Evolutionary conservation across 2,329 filamentous ascomycete genomes (phyloP), one percentile per base, ranked within the genome.

Genomic region (Talaromyces sp.): DNA sequence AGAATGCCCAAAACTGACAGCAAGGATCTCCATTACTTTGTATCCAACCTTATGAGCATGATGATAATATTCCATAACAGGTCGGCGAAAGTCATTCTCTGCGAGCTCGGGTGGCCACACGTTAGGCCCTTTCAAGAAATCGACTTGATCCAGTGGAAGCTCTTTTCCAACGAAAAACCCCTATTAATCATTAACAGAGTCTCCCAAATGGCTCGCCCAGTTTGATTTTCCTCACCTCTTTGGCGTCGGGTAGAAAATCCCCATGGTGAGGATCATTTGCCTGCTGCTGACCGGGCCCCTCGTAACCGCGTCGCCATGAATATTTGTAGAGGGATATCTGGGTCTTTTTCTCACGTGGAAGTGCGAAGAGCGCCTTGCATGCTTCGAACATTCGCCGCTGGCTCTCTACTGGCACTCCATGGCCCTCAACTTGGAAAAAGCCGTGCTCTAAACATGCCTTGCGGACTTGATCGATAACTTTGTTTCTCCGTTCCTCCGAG

Each of bases 361-460:
- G 71, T 7, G 70, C 67, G 58, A 85, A 84, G 62, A 84, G 75
- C 19, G 65, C 68, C 57, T 75, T 71, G 9, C 75, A 70, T 1
- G 70, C 68, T 16, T 71, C 59, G 57, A 82, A 72, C 3, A 75
- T 71, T 0, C 62, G 61, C n/a, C 73, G 56, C 56, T 79, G 78
- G 19, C 78, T 63, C 3, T 59, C 54, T 6, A 69, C 58, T 1
- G 76, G 63, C 3, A 83, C 70, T 3, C 74, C 71, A 62, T 83
- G 80, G 4, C 75, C 75, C 2, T 68, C 70, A 47, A 83, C 74
- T 58, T 81, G 78, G 68, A 82, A 82, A 64, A 82, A 82, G 3
- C 80, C 80, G 16, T 69, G 80, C 56, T 70, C 76, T 5, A 70
- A 65, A 56, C 77, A 80, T 51, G 75, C 75, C 13, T 36, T 29